Conservation (phyloP, 2,329 filamentous ascomycete genomes). For the Aulographum hederae region DNA sequence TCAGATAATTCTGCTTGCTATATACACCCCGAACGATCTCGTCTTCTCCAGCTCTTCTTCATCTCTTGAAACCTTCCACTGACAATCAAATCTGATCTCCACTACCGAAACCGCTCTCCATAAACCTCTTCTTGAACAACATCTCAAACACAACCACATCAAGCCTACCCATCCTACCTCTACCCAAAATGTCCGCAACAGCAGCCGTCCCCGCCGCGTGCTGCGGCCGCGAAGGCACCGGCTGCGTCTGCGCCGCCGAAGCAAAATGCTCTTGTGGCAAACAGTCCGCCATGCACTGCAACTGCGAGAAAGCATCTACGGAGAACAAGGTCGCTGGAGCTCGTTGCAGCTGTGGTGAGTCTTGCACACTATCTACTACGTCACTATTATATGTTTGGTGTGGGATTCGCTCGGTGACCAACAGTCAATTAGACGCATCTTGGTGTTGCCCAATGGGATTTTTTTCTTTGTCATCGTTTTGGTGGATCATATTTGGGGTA, state of each 20-base stretch:
- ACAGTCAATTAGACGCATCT: slow-evolving; percentile 1
- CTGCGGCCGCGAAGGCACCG: slow-evolving; percentile 2
- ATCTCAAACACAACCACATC: too few species aligned
- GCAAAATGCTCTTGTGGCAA: slow-evolving; percentile 76
- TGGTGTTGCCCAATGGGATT: not conserved
- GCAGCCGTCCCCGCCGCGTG: slow-evolving; percentile 1
- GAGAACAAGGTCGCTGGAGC: slow-evolving; percentile 62
- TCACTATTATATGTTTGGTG: too few species aligned
- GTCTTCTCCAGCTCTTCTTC: too few species aligned
- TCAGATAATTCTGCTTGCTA: too few species aligned
- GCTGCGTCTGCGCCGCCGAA: slow-evolving; percentile 12
- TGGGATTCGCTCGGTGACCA: too few species aligned
- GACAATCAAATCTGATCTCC: too few species aligned
- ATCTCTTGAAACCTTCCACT: too few species aligned
- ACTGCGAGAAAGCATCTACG: slow-evolving; percentile 52
- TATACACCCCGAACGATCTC: too few species aligned
- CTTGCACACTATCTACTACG: slow-evolving; percentile 1
- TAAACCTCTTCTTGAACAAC: too few species aligned
- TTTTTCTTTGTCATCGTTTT: slow-evolving; percentile 1
- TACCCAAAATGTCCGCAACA: not conserved
- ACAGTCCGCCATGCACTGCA: slow-evolving; percentile 71
- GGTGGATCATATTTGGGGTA: not conserved
- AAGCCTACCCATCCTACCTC: not conserved
- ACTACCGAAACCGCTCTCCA: too few species aligned
- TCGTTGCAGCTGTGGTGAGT: slow-evolving; percentile 63